These are phyloP conservation scores for Stachybotrys elegans DNA, from an alignment of 2,329 filamentous ascomycete species.

Conservation along the genomic window DNA sequence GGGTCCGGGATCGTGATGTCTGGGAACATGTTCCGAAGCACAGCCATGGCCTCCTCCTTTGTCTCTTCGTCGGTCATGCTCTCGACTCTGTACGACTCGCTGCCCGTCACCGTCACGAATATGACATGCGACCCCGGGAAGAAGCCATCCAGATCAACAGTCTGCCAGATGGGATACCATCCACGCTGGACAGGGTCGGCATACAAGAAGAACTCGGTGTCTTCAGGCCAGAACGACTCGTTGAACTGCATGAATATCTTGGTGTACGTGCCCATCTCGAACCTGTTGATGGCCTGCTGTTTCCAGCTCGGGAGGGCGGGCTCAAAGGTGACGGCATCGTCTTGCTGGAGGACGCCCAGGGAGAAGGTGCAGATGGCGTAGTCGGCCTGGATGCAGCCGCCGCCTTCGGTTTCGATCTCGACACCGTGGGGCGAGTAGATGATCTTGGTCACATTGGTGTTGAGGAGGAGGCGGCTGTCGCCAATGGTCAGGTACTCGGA, in stretches of 20 bases:
- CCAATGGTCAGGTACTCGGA: slow-evolving; percentile 48
- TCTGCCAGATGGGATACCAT: slow-evolving; percentile 57
- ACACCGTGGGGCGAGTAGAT: slow-evolving; percentile 48
- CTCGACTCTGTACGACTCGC: slow-evolving; percentile 54
- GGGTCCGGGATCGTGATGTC: slow-evolving; percentile 52
- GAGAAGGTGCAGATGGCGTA: slow-evolving; percentile 66
- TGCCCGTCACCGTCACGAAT: slow-evolving; percentile 57
- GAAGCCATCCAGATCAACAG: slow-evolving; percentile 52
- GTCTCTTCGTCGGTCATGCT: slow-evolving; percentile 54
- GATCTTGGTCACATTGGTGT: slow-evolving; percentile 51
- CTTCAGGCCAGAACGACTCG: slow-evolving; percentile 56
- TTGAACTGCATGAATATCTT: slow-evolving; percentile 69
- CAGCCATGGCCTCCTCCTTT: slow-evolving; percentile 48
- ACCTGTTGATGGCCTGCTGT: slow-evolving; percentile 55
- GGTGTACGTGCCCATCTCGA: slow-evolving; percentile 67
- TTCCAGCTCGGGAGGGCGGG: slow-evolving; percentile 62
- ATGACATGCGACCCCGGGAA: slow-evolving; percentile 57
- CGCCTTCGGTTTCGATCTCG: slow-evolving; percentile 46
- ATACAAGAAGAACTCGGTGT: slow-evolving; percentile 40
- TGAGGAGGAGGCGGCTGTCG: slow-evolving; percentile 54
- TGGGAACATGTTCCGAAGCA: slow-evolving; percentile 58
- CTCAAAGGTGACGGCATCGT: slow-evolving; percentile 51
- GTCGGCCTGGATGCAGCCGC: slow-evolving; percentile 51
- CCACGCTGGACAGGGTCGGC: slow-evolving; percentile 36
- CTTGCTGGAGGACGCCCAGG: slow-evolving; percentile 62